Percentiles rank a stretch among this genome's conserved stretches.
Conservation (phyloP, 257 asterid species). For the Solanum pennellii region DNA sequence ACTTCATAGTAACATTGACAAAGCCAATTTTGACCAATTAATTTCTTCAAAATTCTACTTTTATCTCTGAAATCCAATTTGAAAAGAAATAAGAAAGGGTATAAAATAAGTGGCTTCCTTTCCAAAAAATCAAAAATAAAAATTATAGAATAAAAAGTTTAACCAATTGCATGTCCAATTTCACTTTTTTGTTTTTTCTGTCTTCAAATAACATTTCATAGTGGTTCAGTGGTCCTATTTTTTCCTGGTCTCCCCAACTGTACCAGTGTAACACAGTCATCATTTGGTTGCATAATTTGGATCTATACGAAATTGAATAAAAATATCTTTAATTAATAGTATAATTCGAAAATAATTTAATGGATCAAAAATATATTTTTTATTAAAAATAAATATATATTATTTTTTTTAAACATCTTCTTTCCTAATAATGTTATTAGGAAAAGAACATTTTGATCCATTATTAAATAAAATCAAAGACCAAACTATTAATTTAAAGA, state of each 20-base stretch:
- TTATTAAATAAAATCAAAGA: too few relatives aligned
- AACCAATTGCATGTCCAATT: neutral
- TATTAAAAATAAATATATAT: too few relatives aligned
- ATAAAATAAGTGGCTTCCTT: neutral
- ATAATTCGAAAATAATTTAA: too few relatives aligned
- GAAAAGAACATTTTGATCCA: neutral
- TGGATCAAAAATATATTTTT: too few relatives aligned
- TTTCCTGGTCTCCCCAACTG: neutral
- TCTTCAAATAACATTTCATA: slow-evolving; percentile 46
- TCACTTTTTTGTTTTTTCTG: slow-evolving; percentile 20
- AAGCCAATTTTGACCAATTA: neutral
- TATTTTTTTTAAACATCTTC: too few relatives aligned
- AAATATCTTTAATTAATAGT: too few relatives aligned
- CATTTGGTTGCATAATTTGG: slow-evolving; percentile 6
- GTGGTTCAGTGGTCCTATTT: slow-evolving; percentile 37
- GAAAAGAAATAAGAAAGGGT: neutral
- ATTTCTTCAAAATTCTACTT: neutral
- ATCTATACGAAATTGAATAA: too few relatives aligned
- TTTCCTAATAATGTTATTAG: neutral
- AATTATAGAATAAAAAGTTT: neutral
- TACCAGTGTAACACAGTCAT: neutral
- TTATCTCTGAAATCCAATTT: neutral
- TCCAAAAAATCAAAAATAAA: neutral
- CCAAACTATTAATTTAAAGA: neutral
- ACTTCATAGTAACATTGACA: neutral